phyloP scores from a whole-genome alignment of 371 early-diverging fungal genomes.

The Nosema muscidifuracis region DNA sequence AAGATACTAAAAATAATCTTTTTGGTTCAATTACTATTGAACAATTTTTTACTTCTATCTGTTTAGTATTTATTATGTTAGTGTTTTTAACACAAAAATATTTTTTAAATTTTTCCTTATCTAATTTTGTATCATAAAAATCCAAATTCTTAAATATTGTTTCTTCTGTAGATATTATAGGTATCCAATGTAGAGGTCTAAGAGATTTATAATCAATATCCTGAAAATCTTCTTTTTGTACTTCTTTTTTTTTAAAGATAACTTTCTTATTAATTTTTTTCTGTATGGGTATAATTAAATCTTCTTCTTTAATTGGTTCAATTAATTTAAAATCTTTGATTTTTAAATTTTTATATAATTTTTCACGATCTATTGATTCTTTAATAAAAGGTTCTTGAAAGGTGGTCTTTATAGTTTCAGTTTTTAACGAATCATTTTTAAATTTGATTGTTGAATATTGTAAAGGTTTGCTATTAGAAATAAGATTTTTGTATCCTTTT shows the following conservation, averaged over 20 bases:
- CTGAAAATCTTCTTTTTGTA: background rate
- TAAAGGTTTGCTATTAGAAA: constrained; percentile 1
- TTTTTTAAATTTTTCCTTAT: constrained; percentile 46
- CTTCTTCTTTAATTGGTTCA: background rate
- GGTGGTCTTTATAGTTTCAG: background rate
- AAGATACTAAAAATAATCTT: constrained; percentile 45
- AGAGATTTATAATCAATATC: background rate
- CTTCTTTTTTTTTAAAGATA: constrained; percentile 5
- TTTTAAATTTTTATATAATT: background rate
- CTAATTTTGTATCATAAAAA: constrained; percentile 9
- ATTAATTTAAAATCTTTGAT: background rate
- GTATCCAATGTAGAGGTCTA: constrained; percentile 37
- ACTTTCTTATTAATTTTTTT: background rate
- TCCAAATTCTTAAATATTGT: constrained; percentile 45
- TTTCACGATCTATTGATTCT: no score
- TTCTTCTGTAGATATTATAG: constrained; percentile 8
- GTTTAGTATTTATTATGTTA: background rate
- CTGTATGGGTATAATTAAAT: background rate
- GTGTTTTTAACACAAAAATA: constrained; percentile 34
- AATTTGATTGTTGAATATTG: background rate
- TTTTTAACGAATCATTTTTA: background rate
- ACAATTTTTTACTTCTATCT: background rate
- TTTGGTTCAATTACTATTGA: constrained; percentile 16
- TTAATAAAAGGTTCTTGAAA: background rate
- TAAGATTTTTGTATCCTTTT: constrained; percentile 16